Percentiles rank a stretch among this genome's conserved stretches.
Evolutionary conservation across 2,329 filamentous ascomycete genomes (phyloP).

Genomic region (Hymenoscyphus albidus): DNA sequence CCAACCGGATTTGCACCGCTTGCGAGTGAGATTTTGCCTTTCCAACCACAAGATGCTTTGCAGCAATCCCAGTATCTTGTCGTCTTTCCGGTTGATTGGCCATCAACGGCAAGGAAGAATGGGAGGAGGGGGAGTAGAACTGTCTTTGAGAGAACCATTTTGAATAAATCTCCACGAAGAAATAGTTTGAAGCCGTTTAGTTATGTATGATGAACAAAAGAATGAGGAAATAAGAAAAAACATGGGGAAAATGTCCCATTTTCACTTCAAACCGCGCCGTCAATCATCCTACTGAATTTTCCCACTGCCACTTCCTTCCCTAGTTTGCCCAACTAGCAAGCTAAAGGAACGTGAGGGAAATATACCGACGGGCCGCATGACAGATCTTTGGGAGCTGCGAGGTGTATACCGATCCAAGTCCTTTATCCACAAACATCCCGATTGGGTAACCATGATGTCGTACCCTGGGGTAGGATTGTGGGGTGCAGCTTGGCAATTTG

Average conservation of each 20-base stretch:
- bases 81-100: conserved; percentile 29
- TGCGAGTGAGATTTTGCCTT: conserved; percentile 50
- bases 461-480: neutral
- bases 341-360: neutral
- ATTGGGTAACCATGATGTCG: neutral
- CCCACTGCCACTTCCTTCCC: neutral
- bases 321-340: neutral
- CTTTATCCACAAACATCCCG: neutral
- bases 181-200: neutral
- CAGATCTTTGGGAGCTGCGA: no score
- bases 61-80: conserved; percentile 62
- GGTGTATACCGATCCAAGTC: neutral
- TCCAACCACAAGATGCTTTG: conserved; percentile 64
- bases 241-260: neutral
- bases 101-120: conserved; percentile 22
- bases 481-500: neutral
- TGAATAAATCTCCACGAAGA: neutral
- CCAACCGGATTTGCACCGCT: conserved; percentile 26
- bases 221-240: neutral
- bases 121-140: conserved; percentile 27
- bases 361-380: conserved; percentile 4
- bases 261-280: neutral
- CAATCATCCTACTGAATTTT: neutral
- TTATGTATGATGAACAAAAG: neutral
- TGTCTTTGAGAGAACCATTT: conserved; percentile 25